Evolutionary conservation across 352 stramenopile genomes (phyloP).

Genomic region (Pythium folliculosum): DNA sequence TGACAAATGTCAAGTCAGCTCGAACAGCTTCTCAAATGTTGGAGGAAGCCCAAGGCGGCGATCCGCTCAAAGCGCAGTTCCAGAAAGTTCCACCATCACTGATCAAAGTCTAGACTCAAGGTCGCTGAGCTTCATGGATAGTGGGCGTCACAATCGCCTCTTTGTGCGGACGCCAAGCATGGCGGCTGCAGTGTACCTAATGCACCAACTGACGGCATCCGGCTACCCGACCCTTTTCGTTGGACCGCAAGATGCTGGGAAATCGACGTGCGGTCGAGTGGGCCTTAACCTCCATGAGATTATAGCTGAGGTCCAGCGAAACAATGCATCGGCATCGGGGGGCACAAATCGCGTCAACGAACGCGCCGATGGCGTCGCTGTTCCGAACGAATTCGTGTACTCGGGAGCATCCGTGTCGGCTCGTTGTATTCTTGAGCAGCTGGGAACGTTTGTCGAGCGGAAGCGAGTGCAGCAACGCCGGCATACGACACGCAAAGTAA

Average conservation of each 20-base stretch:
- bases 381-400: conserved; percentile 28
- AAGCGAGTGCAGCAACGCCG: conserved; percentile 14
- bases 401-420: conserved; percentile 14
- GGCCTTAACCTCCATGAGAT: conserved; percentile 24
- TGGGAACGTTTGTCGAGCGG: conserved; percentile 25
- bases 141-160: conserved; percentile 12
- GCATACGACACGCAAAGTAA: background rate
- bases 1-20: conserved; percentile 15
- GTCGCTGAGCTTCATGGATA: background rate
- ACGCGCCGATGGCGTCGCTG: background rate
- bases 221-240: conserved; percentile 42
- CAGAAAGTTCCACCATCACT: background rate
- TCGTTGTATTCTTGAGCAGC: conserved; percentile 22
- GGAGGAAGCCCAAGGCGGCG: background rate
- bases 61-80: background rate
- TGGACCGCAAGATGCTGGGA: conserved; percentile 48
- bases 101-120: background rate
- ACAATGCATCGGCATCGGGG: background rate
- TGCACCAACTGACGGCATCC: conserved; percentile 47
- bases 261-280: conserved; percentile 39
- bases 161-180: conserved; percentile 43
- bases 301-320: background rate
- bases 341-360: background rate
- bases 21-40: background rate
- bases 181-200: conserved; percentile 42